A percentile compares a stretch with the other conserved stretches of the same genome.
These are phyloP conservation scores for Colletotrichum sp. DNA, from an alignment of 2,329 filamentous ascomycete species.

Conservation along the genomic window DNA sequence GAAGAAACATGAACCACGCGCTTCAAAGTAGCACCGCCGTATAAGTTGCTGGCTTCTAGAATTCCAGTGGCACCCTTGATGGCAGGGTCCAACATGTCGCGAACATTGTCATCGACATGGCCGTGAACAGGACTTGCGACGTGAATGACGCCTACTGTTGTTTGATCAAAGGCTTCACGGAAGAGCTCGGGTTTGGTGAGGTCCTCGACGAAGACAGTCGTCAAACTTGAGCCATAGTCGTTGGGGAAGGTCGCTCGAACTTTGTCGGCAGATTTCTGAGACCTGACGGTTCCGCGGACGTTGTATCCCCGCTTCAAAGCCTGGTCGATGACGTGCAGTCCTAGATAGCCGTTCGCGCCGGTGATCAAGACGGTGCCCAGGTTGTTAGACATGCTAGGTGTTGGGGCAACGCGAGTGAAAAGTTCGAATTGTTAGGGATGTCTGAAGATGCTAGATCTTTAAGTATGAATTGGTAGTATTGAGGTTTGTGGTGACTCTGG, in stretches of 20 bases:
- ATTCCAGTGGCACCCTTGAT: conserved; percentile 42
- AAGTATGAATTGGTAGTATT: neutral
- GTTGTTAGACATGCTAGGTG: neutral
- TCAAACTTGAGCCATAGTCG: neutral
- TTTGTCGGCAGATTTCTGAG: conserved; percentile 11
- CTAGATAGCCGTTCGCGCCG: conserved; percentile 33
- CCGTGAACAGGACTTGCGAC: neutral
- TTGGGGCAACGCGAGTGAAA: too few relatives aligned
- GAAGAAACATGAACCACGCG: conserved; percentile 48
- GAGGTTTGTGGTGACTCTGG: too few relatives aligned
- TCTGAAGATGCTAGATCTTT: accelerated
- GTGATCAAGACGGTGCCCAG: conserved; percentile 22
- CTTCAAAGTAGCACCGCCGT: conserved; percentile 34
- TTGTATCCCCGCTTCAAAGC: conserved; percentile 27
- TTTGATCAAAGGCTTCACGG: conserved; percentile 27
- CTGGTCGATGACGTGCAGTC: conserved; percentile 29
- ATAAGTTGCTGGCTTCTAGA: conserved; percentile 25
- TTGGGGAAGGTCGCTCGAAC: neutral
- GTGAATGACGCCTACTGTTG: neutral
- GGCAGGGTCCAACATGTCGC: conserved; percentile 23
- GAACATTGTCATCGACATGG: neutral
- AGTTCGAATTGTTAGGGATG: too few relatives aligned
- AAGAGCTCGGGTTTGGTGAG: conserved; percentile 39
- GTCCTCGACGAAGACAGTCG: neutral
- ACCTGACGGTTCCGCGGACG: conserved; percentile 32